phyloP scores from a whole-genome alignment of 2,329 filamentous ascomycete genomes.

The Lecanicillium sp. region DNA sequence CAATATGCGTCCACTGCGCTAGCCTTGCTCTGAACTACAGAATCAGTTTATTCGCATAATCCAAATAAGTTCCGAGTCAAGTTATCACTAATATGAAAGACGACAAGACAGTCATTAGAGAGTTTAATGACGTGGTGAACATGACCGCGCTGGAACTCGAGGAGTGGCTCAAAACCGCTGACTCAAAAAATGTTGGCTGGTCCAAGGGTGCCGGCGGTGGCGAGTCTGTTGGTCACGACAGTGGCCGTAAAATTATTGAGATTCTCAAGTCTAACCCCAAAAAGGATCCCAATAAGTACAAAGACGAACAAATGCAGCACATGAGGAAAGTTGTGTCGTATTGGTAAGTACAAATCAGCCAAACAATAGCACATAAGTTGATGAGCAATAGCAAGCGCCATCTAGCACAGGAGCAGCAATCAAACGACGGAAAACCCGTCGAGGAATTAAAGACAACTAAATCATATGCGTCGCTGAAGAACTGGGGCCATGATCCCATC shows the following conservation, averaged over 20 bases:
- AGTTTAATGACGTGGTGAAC: slow-evolving; percentile 61
- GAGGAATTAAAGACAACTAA: slow-evolving; percentile 40
- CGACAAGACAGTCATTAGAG: slow-evolving; percentile 30
- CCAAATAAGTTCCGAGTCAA: too few relatives aligned
- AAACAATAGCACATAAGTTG: too few relatives aligned
- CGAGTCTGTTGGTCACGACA: slow-evolving; percentile 57
- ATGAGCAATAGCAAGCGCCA: slow-evolving; percentile 42
- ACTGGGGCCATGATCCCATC: slow-evolving; percentile 50
- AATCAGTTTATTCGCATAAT: too few relatives aligned
- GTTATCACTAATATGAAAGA: slow-evolving; percentile 15
- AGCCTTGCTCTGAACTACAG: too few relatives aligned
- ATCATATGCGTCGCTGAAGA: slow-evolving; percentile 53
- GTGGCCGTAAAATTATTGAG: slow-evolving; percentile 54
- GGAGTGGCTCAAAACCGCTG: slow-evolving; percentile 52
- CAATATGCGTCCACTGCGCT: too few relatives aligned
- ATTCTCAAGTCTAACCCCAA: slow-evolving; percentile 56
- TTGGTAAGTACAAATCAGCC: slow-evolving; percentile 21
- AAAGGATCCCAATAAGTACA: slow-evolving; percentile 49
- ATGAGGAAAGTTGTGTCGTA: slow-evolving; percentile 59
- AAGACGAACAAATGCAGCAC: slow-evolving; percentile 45
- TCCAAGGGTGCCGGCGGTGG: slow-evolving; percentile 47
- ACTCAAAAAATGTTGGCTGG: slow-evolving; percentile 53
- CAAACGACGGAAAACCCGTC: slow-evolving; percentile 43
- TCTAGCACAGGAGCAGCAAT: slow-evolving; percentile 54
- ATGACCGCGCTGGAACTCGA: slow-evolving; percentile 55